Percentiles rank a stretch among this genome's conserved stretches.
phyloP scores from a whole-genome alignment of 192 early-diverging fungal species.

The Backusella tuberculispora region DNA sequence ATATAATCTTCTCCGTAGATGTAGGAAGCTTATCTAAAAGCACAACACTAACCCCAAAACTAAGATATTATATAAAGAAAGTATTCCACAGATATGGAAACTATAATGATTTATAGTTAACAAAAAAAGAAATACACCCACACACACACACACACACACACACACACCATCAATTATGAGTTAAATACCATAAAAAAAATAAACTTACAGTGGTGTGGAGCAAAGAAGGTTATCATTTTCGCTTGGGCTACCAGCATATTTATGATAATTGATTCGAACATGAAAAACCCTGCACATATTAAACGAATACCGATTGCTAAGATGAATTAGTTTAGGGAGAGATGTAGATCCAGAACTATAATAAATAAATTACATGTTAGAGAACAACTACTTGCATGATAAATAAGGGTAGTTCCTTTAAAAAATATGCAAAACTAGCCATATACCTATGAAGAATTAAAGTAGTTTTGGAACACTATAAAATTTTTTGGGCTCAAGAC shows the following conservation, averaged over 20 bases:
- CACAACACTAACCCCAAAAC: not conserved
- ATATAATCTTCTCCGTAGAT: not conserved
- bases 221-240: not conserved
- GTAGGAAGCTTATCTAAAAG: not conserved
- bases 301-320: not conserved
- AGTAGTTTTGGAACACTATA: not conserved
- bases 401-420: no score
- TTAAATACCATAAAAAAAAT: not conserved
- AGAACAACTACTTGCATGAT: not conserved
- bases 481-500: no score
- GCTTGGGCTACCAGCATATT: not conserved
- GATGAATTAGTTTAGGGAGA: not conserved
- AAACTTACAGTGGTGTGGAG: not conserved
- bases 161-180: not conserved
- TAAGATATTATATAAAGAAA: not conserved
- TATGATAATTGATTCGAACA: not conserved
- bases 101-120: not conserved
- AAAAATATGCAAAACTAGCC: no score
- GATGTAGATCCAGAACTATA: constrained; percentile 18
- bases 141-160: no score
- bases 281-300: not conserved
- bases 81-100: not conserved
- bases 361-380: not conserved
- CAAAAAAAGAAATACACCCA: not conserved
- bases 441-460: constrained; percentile 7